These are phyloP conservation scores for Takakia lepidozioides DNA, from an alignment of 225 moss, liverwort and hornwort genomes.

Conservation along the genomic window DNA sequence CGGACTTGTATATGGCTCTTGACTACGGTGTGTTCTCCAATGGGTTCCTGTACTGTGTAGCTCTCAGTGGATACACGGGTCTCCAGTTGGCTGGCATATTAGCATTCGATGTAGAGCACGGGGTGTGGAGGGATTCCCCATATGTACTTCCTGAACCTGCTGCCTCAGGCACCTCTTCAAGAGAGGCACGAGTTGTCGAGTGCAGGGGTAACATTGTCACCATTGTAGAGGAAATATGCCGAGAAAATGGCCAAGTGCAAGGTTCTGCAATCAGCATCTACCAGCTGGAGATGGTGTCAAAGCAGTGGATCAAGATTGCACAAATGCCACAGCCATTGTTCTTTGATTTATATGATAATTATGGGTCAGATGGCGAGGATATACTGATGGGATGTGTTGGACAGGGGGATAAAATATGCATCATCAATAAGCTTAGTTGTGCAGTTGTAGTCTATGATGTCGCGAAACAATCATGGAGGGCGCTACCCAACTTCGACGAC, in stretches of 20 bases:
- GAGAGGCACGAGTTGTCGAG: not conserved
- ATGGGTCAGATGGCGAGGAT: not conserved
- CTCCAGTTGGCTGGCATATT: not conserved
- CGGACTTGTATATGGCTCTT: not conserved
- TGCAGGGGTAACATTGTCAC: not conserved
- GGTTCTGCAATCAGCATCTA: not conserved
- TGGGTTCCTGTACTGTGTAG: conserved; percentile 1
- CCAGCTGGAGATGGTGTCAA: not conserved
- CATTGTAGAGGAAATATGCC: not conserved
- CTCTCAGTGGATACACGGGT: conserved; percentile 1
- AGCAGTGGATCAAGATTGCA: not conserved
- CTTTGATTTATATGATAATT: not conserved
- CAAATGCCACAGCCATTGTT: not conserved
- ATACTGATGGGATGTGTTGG: not conserved
- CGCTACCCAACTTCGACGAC: not conserved
- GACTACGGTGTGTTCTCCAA: not conserved
- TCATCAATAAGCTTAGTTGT: conserved; percentile 1
- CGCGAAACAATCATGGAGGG: not conserved
- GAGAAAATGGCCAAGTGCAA: not conserved
- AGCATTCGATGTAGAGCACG: not conserved
- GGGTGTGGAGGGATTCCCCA: not conserved
- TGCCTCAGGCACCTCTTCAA: not conserved
- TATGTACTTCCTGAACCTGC: not conserved
- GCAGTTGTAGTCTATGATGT: not conserved
- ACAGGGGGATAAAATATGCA: not conserved